Base-by-base conservation (phyloP, 176 grass and related monocot species). In the Raddia distichophylla region DNA sequence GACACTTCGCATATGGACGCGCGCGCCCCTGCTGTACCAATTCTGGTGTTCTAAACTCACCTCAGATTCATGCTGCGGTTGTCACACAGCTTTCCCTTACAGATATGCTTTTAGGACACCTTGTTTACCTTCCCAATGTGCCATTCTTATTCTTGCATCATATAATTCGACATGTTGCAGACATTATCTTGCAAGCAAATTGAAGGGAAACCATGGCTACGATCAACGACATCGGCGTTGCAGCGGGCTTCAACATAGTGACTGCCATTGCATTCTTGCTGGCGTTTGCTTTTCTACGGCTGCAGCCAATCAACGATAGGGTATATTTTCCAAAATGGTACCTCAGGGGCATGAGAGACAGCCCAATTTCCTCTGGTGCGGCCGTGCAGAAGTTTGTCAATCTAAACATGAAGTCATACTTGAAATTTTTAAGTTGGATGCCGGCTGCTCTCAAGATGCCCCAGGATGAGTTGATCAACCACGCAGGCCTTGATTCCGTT, bases 291-390 rank as follows among this genome's bases (percentile, higher is more conserved):
- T 89, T 99, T 62, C 75, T 95, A 20, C 91, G 96, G n/a, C 76
- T 99, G 51, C 96, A 99, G 73, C 96, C 96, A 14, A 86, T 99
- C 88, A 99, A 99, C 55, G 96, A 99, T 35, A 89, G 96, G 75
- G 85, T 99, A 22, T 99, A 88, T 81, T 99, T 99, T 54, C 91
- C 96, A 47, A 99, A 99, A 89, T 99, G 96, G 93, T 99, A 99
- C 70, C 84, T 99, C 70, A 90, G 87, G 44, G 96, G 96, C 9
- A 88, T 93, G 73, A 93, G 96, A 53, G 94, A 83, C 80, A 95
- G 69, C 63, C 96, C 93, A 3, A 58, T 77, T 49, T 54, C 58
- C 16, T 84, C 90, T 22, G 93, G 93, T 43, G 63, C 67, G 16
- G 71, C 88, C 37, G 72, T 95, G 59, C 76, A 85, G 2, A 99